phyloP scores from a whole-genome alignment of 2,329 filamentous ascomycete genomes.

The Lasiodiplodia gonubiensis region DNA sequence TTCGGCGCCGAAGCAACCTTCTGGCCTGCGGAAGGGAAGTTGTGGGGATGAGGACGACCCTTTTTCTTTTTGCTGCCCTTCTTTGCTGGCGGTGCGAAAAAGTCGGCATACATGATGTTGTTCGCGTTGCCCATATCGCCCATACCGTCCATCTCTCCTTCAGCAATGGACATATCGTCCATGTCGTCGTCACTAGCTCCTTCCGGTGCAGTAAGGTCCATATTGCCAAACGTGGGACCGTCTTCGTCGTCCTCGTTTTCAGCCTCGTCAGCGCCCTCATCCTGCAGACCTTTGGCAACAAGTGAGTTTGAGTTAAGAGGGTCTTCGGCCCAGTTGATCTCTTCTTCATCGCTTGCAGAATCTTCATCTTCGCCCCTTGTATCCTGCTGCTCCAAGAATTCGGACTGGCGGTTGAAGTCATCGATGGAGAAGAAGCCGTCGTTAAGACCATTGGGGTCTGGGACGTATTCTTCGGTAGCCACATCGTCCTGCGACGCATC shows the following conservation, averaged over 20 bases:
- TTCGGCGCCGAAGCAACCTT: constrained; percentile 37
- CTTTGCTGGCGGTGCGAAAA: constrained; percentile 83
- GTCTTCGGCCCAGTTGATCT: constrained; percentile 85
- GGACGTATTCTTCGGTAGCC: constrained; percentile 62
- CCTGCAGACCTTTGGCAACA: constrained; percentile 39
- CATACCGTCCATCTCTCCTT: constrained; percentile 58
- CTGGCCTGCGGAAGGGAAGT: constrained; percentile 51
- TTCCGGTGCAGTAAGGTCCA: constrained; percentile 74
- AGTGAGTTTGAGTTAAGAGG: constrained; percentile 58
- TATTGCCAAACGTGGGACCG: constrained; percentile 83
- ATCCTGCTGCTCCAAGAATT: constrained; percentile 87
- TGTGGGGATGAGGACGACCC: constrained; percentile 62
- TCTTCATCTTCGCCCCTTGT: constrained; percentile 75
- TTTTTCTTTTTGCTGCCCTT: constrained; percentile 65
- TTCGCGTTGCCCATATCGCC: constrained; percentile 76
- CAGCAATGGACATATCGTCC: constrained; percentile 59
- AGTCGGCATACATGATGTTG: constrained; percentile 88
- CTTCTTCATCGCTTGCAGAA: constrained; percentile 79
- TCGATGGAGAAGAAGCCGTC: constrained; percentile 99
- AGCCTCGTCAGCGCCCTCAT: constrained; percentile 52
- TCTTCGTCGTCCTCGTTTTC: constrained; percentile 73
- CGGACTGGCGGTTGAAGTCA: constrained; percentile 92
- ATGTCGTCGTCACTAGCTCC: constrained; percentile 69
- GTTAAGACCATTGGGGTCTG: constrained; percentile 85
- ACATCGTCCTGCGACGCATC: constrained; percentile 52